These are phyloP conservation scores for Entomortierella beljakovae DNA, from an alignment of 192 early-diverging fungal genomes.

Conservation along the genomic window DNA sequence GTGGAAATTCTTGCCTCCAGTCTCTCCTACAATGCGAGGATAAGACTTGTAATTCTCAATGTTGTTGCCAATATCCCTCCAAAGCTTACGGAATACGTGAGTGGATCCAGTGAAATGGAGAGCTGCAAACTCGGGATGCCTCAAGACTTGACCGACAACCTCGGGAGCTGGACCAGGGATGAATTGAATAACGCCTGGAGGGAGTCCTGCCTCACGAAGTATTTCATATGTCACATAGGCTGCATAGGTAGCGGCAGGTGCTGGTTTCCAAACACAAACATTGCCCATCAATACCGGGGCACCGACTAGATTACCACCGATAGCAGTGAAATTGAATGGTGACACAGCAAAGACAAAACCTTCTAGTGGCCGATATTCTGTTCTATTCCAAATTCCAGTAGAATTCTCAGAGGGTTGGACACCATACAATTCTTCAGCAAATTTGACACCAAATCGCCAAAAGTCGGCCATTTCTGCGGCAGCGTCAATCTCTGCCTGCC, in stretches of 20 bases:
- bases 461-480: conserved; percentile 95
- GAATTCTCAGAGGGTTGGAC: conserved; percentile 94
- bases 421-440: conserved; percentile 91
- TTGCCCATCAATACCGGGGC: conserved; percentile 99
- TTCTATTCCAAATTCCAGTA: conserved; percentile 89
- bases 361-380: conserved; percentile 96
- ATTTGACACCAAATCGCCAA: conserved; percentile 95
- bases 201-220: conserved; percentile 94
- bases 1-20: conserved; percentile 99
- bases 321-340: conserved; percentile 99
- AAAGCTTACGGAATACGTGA: conserved; percentile 92
- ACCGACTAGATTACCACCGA: conserved; percentile 93
- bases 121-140: conserved; percentile 92
- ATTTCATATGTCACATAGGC: conserved; percentile 94
- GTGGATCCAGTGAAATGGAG: conserved; percentile 98
- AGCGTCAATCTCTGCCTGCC: conserved; percentile 99
- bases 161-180: conserved; percentile 89
- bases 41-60: conserved; percentile 92
- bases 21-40: conserved; percentile 98
- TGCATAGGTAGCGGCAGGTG: conserved; percentile 85
- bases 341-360: conserved; percentile 98
- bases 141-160: conserved; percentile 84
- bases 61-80: conserved; percentile 92
- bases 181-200: conserved; percentile 97
- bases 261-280: conserved; percentile 98